Conservation (phyloP, 345 rosid species). For the Lepidium africanum region DNA sequence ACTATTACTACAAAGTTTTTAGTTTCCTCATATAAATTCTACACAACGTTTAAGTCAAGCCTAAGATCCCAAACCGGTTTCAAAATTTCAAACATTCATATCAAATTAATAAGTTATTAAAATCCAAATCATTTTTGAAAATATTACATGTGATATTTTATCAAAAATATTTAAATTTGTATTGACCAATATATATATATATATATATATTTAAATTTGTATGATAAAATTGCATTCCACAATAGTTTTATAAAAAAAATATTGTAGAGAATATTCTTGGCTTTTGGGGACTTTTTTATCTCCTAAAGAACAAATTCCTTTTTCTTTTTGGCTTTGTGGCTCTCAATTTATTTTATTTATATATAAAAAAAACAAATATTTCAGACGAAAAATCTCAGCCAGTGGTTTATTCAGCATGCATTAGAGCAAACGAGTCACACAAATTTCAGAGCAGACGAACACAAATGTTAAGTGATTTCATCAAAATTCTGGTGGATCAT, state of each 20-base stretch:
- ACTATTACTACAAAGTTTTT: too few relatives aligned
- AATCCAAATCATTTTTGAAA: too few relatives aligned
- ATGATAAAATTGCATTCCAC: too few relatives aligned
- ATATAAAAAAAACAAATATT: background rate
- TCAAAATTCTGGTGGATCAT: conserved; percentile 19
- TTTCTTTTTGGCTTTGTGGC: background rate
- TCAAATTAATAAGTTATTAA: too few relatives aligned
- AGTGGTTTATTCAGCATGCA: conserved; percentile 21
- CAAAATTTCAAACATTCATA: background rate
- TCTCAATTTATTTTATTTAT: background rate
- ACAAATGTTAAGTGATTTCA: conserved; percentile 12
- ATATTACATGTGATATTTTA: too few relatives aligned
- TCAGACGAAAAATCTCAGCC: conserved; percentile 10
- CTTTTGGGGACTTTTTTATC: too few relatives aligned
- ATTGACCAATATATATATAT: too few relatives aligned
- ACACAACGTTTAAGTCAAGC: background rate
- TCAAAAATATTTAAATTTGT: too few relatives aligned
- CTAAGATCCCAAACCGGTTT: background rate
- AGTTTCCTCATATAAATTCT: background rate
- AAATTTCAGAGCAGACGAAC: background rate
- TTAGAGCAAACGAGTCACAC: background rate
- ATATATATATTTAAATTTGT: too few relatives aligned
- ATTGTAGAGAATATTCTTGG: too few relatives aligned
- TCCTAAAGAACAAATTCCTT: background rate
- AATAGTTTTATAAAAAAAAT: too few relatives aligned